Evolutionary conservation across 1,139 yeast genomes (phyloP).

Genomic region (Hyphopichia buzzinii): DNA sequence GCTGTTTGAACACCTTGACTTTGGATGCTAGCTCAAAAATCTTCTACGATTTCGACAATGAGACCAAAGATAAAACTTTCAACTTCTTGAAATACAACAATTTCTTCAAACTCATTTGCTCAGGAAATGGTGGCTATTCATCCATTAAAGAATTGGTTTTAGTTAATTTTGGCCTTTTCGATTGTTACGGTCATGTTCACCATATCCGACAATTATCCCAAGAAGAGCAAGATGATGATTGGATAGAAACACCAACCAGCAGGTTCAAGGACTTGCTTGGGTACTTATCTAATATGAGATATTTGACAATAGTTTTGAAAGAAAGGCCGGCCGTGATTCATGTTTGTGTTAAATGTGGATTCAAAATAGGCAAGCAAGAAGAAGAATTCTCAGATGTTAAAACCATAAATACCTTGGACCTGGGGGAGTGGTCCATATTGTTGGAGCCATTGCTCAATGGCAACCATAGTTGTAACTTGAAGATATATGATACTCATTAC

Average conservation of each 20-base stretch:
- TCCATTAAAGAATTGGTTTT: conserved; percentile 25
- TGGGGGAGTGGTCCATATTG: conserved; percentile 28
- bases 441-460: conserved; percentile 22
- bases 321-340: conserved; percentile 19
- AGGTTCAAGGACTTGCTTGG: conserved; percentile 29
- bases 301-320: conserved; percentile 24
- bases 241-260: conserved; percentile 21
- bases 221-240: conserved; percentile 16
- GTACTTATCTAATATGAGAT: conserved; percentile 24
- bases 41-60: conserved; percentile 31
- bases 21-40: conserved; percentile 51
- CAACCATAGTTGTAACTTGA: conserved; percentile 17
- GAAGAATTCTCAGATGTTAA: conserved; percentile 12
- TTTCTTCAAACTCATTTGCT: conserved; percentile 44
- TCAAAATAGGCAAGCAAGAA: conserved; percentile 15
- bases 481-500: conserved; percentile 16
- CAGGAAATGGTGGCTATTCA: conserved; percentile 35
- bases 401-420: conserved; percentile 14
- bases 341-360: conserved; percentile 39
- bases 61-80: conserved; percentile 17
- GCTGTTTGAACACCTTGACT: conserved; percentile 31
- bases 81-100: conserved; percentile 37
- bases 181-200: conserved; percentile 19
- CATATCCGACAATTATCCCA: conserved; percentile 5
- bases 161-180: conserved; percentile 35